Evolutionary conservation across 2,329 filamentous ascomycete genomes (phyloP).

Genomic region (Dactylellina sp.): DNA sequence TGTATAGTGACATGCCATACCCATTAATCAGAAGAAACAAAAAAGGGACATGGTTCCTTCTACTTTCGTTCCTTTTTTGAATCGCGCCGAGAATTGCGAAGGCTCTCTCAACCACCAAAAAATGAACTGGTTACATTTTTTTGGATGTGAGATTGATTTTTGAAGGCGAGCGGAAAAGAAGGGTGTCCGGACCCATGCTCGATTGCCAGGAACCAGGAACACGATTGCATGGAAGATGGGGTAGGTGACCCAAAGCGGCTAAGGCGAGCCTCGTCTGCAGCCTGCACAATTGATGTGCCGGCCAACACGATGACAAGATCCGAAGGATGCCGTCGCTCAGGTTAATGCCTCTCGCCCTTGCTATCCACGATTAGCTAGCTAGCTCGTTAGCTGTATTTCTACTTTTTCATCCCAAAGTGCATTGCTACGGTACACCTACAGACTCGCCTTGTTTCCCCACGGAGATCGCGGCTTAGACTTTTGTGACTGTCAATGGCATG

Average conservation of each 20-base stretch:
- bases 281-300: slow-evolving; percentile 45
- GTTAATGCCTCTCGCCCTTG: slow-evolving; percentile 31
- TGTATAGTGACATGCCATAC: not conserved
- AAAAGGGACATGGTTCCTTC: slow-evolving; percentile 22
- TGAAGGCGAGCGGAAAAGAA: slow-evolving; percentile 21
- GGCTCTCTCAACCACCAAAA: not conserved
- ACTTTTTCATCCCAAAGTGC: slow-evolving; percentile 53
- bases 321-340: slow-evolving; percentile 53
- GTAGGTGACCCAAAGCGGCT: slow-evolving; percentile 51
- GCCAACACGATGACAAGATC: slow-evolving; percentile 49
- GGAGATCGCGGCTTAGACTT: slow-evolving; percentile 43
- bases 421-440: slow-evolving; percentile 23
- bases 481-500: slow-evolving; percentile 18
- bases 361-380: too few relatives aligned
- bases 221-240: slow-evolving; percentile 45
- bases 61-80: slow-evolving; percentile 12
- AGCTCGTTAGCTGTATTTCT: not conserved
- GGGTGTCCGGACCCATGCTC: slow-evolving; percentile 54
- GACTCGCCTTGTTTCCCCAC: slow-evolving; percentile 52
- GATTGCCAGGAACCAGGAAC: slow-evolving; percentile 57
- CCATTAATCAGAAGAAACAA: slow-evolving; percentile 5
- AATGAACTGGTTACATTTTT: slow-evolving; percentile 34
- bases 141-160: slow-evolving; percentile 34
- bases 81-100: slow-evolving; percentile 17
- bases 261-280: slow-evolving; percentile 49